These are phyloP conservation scores for Fraxinus sp. DNA, from an alignment of 305 asterid genomes.

Conservation along the genomic window DNA sequence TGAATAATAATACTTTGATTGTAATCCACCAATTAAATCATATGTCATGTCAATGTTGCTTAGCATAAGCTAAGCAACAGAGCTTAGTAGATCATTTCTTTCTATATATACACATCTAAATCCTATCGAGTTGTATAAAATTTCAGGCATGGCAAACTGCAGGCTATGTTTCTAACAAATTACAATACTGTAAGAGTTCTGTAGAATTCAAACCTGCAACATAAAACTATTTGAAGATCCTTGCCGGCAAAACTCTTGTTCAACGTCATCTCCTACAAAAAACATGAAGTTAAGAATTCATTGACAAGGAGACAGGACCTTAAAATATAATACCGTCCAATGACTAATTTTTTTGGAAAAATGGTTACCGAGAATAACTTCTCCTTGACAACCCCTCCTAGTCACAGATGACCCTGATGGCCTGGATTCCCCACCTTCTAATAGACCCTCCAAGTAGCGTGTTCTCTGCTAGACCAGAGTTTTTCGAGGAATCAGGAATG, in stretches of 20 bases:
- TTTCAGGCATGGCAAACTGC: not conserved
- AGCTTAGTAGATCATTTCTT: not conserved
- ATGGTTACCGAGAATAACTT: conserved; percentile 37
- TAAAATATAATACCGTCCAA: conserved; percentile 12
- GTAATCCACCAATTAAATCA: not conserved
- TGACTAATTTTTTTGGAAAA: conserved; percentile 9
- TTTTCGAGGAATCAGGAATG: conserved; percentile 10
- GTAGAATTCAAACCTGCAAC: conserved; percentile 54
- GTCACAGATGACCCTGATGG: conserved; percentile 38
- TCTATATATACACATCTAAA: not conserved
- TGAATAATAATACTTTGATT: not conserved
- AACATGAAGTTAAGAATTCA: conserved; percentile 18
- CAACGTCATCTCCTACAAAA: conserved; percentile 46
- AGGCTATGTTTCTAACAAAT: not conserved
- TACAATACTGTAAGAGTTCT: conserved; percentile 5
- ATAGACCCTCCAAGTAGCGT: conserved; percentile 45
- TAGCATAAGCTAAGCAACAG: not conserved
- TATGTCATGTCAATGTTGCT: not conserved
- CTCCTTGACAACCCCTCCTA: conserved; percentile 28
- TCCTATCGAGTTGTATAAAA: not conserved
- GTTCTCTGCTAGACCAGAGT: conserved; percentile 50
- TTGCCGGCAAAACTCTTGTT: conserved; percentile 32
- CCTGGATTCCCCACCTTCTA: conserved; percentile 37
- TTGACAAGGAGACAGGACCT: conserved; percentile 4
- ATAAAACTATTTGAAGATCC: conserved; percentile 42